Conservation (phyloP, 2,329 filamentous ascomycete genomes). For the Fusarium sambucinum region DNA sequence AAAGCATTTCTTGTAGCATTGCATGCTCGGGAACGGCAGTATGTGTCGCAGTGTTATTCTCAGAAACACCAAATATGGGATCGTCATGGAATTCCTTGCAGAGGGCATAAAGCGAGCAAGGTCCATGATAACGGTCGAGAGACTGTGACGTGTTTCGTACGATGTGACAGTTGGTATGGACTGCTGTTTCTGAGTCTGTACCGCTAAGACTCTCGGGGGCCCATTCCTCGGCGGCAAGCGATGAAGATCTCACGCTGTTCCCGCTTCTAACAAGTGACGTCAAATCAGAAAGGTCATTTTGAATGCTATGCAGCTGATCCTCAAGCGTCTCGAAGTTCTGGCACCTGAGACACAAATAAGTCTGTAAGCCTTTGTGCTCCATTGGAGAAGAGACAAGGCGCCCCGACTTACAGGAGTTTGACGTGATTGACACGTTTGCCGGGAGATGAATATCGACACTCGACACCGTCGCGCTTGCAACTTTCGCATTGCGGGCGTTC, state of each 20-base stretch:
- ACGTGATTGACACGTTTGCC: slow-evolving; percentile 49
- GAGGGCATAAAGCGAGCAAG: slow-evolving; percentile 44
- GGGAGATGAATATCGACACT: slow-evolving; percentile 48
- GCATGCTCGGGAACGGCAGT: slow-evolving; percentile 8
- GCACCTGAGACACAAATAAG: slow-evolving; percentile 39
- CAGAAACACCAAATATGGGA: slow-evolving; percentile 23
- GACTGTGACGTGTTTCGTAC: slow-evolving; percentile 36
- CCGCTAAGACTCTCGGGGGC: slow-evolving; percentile 7
- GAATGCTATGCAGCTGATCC: slow-evolving; percentile 46
- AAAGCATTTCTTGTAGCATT: slow-evolving; percentile 43
- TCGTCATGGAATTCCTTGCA: slow-evolving; percentile 45
- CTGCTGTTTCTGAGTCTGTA: not conserved
- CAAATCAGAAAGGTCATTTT: slow-evolving; percentile 45
- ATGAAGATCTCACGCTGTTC: slow-evolving; percentile 21
- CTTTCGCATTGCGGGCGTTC: slow-evolving; percentile 49
- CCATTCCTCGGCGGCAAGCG: slow-evolving; percentile 23
- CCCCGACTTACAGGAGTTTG: slow-evolving; percentile 46
- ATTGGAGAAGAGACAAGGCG: not conserved
- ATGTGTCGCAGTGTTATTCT: slow-evolving; percentile 1
- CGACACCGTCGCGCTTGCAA: slow-evolving; percentile 48
- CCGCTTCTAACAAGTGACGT: slow-evolving; percentile 45
- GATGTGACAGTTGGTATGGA: slow-evolving; percentile 38
- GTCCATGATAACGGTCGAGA: slow-evolving; percentile 44
- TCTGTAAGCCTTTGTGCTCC: slow-evolving; percentile 37
- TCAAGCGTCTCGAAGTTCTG: slow-evolving; percentile 49